phyloP scores from a whole-genome alignment of 2,329 filamentous ascomycete species.

The Ampelomyces quisqualis region DNA sequence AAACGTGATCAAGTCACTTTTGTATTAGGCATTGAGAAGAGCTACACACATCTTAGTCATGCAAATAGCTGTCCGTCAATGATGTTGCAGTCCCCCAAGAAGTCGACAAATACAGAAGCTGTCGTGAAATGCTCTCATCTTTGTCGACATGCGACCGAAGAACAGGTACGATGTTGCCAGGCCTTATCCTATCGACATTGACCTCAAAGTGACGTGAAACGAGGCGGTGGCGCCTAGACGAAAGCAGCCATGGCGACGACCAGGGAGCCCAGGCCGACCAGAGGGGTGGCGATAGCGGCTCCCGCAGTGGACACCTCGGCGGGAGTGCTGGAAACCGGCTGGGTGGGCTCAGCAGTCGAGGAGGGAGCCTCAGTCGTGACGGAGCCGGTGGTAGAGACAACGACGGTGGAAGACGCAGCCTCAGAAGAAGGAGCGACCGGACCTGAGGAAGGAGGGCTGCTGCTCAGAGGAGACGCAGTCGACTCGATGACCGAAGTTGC shows the following conservation, averaged over 20 bases:
- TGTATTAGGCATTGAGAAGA: constrained; percentile 19
- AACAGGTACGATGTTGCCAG: constrained; percentile 7
- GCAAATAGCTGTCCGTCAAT: constrained; percentile 13
- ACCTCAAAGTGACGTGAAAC: constrained; percentile 5
- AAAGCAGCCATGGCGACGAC: constrained; percentile 23
- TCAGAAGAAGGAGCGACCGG: constrained; percentile 5
- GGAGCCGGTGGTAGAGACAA: constrained; percentile 3
- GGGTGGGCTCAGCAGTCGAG: constrained; percentile 13
- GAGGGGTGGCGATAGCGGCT: constrained; percentile 20
- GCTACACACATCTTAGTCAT: constrained; percentile 18
- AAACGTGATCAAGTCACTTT: constrained; percentile 12
- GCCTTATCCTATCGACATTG: constrained; percentile 10
- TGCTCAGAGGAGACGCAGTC: constrained; percentile 11
- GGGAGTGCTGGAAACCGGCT: constrained; percentile 7
- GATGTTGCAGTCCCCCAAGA: constrained; percentile 9
- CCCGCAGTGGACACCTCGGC: constrained; percentile 16
- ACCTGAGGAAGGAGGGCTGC: constrained; percentile 6
- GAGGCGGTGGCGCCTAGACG: constrained; percentile 13
- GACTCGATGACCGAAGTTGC: constrained; percentile 6
- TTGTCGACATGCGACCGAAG: constrained; percentile 4
- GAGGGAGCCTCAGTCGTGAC: constrained; percentile 11
- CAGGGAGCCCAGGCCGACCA: constrained; percentile 22
- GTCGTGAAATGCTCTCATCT: constrained; percentile 6
- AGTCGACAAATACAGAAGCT: constrained; percentile 14
- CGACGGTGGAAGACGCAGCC: neutral